Conservation (phyloP, 768 basidiomycete genomes). For the Leccinum incarnatum region DNA sequence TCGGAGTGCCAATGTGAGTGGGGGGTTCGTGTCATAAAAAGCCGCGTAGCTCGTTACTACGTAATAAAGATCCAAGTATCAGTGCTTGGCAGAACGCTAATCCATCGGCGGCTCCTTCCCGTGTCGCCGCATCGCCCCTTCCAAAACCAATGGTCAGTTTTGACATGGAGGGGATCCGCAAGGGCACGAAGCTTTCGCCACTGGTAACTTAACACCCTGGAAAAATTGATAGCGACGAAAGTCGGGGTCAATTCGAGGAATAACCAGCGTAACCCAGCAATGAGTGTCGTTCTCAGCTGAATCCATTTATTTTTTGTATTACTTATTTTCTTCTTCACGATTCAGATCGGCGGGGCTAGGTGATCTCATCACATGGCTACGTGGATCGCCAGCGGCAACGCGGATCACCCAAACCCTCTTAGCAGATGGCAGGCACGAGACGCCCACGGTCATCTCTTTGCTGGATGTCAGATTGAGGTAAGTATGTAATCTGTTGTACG, state of each 20-base stretch:
- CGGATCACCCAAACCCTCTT: background rate
- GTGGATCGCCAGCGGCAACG: background rate
- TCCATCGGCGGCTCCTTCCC: background rate
- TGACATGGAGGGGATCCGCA: background rate
- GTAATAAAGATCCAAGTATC: background rate
- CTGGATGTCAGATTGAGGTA: slow-evolving; percentile 20
- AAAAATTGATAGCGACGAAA: background rate
- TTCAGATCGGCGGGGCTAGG: background rate
- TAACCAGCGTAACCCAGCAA: background rate
- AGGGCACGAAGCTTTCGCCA: background rate
- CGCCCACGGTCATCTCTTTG: slow-evolving; percentile 6
- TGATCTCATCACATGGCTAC: slow-evolving; percentile 16
- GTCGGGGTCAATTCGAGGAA: background rate
- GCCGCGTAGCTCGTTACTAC: slow-evolving; percentile 2
- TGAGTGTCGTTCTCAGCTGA: background rate
- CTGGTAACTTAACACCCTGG: background rate
- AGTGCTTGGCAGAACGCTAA: background rate
- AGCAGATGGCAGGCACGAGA: slow-evolving; percentile 1
- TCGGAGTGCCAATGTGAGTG: slow-evolving; percentile 2
- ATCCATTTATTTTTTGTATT: background rate
- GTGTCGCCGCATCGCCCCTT: background rate
- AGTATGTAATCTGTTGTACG: slow-evolving; percentile 16
- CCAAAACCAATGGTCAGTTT: background rate
- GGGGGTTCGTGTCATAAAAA: background rate
- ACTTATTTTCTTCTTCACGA: background rate